phyloP scores from a whole-genome alignment of 176 grass and related monocot genomes.

The Puccinellia tenuiflora region DNA sequence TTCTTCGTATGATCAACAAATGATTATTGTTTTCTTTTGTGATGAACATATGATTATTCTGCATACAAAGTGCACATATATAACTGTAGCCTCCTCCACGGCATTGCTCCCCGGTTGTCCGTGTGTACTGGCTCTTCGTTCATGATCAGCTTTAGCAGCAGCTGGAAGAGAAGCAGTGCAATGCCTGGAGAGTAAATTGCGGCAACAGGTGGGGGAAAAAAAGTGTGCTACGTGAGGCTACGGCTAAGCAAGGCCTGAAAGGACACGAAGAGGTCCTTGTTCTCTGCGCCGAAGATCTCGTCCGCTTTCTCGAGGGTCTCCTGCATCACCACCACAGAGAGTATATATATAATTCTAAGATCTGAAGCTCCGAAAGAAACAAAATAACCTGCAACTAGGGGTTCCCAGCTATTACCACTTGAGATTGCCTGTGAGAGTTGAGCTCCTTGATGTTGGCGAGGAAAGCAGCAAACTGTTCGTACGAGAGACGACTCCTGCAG shows the following conservation, averaged over 20 bases:
- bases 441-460: slow-evolving; percentile 95
- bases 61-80: neutral
- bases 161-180: neutral
- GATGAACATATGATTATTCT: neutral
- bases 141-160: neutral
- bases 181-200: neutral
- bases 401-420: slow-evolving; percentile 55
- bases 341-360: neutral
- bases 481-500: slow-evolving; percentile 78
- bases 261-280: slow-evolving; percentile 70
- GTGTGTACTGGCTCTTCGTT: neutral
- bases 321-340: slow-evolving; percentile 20
- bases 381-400: too few relatives aligned
- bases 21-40: neutral
- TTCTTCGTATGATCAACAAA: neutral
- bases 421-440: slow-evolving; percentile 74
- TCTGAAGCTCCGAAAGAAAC: slow-evolving; percentile 1
- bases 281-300: slow-evolving; percentile 77
- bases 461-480: slow-evolving; percentile 92
- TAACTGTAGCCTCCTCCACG: neutral
- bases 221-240: slow-evolving; percentile 40
- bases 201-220: neutral
- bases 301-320: slow-evolving; percentile 79
- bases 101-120: neutral
- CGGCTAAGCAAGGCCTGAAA: slow-evolving; percentile 77